Evolutionary conservation across 306 rosid species (phyloP), one percentile per base, ranked within the genome.

Genomic region (Cucurbita moschata): DNA sequence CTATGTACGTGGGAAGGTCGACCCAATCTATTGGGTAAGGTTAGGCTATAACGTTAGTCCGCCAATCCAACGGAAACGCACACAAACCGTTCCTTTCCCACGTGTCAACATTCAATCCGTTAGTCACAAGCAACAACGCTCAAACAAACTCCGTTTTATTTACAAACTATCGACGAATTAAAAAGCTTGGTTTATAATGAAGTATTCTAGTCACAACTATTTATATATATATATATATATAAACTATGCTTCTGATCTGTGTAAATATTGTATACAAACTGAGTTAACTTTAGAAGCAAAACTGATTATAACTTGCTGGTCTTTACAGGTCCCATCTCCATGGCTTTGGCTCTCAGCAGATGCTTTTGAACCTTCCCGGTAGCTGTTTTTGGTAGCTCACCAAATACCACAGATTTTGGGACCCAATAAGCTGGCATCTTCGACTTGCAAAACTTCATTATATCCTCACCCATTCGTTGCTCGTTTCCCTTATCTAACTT

Each of bases 351-450:
- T 76, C 98, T 86, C 81, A 94, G 87, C 79, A 89, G 55, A 79
- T 94, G 95, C 78, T 94, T 94, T 79, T 87, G 97, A 15, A 89
- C 86, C 82, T 88, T 90, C 37, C 97, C 89, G 3, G 92, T 88
- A 16, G 96, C 90, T 0, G 96, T 85, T 79, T 88, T 88, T 35
- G 92, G 97, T 64, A 88, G 84, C 0, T 85, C 83, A 54, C 92
- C 97, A 71, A 91, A 84, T 1, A 88, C 59, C 9, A 88, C 84
- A 5, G 97, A 91, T 84, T 83, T 94, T 4, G 96, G 97, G 19
- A 84, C 85, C 90, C 95, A 90, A 79, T 87, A 90, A 71, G 91
- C 86, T 39, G 96, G 98, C 88, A 94, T 84, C 47, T 89, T 90
- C 23, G 90, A 76, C 75, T 79, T 79, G 79, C 95, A 87, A 85